phyloP scores from a whole-genome alignment of 306 rosid genomes.

The Canavalia ensiformis region DNA sequence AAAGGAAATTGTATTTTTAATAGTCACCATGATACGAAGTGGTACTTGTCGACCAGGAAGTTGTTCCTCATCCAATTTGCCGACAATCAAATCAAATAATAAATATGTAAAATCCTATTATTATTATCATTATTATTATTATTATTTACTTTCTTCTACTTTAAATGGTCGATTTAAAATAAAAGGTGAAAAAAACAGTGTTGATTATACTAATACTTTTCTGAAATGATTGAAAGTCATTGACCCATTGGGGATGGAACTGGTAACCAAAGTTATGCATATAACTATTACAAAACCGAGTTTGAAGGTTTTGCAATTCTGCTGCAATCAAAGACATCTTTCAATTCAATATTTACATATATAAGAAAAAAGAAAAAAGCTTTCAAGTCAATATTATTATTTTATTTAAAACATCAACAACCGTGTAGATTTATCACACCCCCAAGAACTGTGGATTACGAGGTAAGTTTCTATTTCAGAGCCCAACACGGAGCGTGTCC shows the following conservation, averaged over 20 bases:
- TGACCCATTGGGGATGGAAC: not conserved
- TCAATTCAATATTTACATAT: not conserved
- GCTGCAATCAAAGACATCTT: constrained; percentile 11
- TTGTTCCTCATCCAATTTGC: not conserved
- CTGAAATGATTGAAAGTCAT: not conserved
- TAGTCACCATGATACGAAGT: not conserved
- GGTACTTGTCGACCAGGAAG: constrained; percentile 9
- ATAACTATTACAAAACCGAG: not conserved
- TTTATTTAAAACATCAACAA: constrained; percentile 8
- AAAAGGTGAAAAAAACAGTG: not conserved
- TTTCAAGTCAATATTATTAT: not conserved
- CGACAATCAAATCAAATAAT: constrained; percentile 2
- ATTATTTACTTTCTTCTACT: not conserved
- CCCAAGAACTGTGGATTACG: not conserved
- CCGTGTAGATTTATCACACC: not conserved
- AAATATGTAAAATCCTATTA: not conserved
- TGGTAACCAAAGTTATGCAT: not conserved
- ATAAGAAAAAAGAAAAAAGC: too few relatives aligned
- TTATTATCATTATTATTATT: too few relatives aligned
- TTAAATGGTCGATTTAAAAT: constrained; percentile 8
- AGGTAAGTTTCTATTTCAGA: constrained; percentile 11
- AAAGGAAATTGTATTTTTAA: not conserved
- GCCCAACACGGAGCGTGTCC: constrained; percentile 26
- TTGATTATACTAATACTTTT: not conserved
- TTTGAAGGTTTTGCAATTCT: not conserved